Percentiles rank a stretch among this genome's conserved stretches.
phyloP scores from a whole-genome alignment of 129 eudicot species.

The Silybum marianum region DNA sequence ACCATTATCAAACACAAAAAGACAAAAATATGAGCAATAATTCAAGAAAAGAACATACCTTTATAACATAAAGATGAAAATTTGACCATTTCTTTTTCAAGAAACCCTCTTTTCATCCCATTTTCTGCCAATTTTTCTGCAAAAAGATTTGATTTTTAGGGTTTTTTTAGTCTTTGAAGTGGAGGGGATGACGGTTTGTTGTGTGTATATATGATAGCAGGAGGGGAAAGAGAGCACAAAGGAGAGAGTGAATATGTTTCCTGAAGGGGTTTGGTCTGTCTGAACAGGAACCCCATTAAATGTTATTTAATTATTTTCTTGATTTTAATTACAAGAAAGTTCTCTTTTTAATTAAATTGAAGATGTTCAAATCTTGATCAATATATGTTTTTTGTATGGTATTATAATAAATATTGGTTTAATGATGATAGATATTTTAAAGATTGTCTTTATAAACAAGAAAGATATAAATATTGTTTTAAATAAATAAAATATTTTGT shows the following conservation, averaged over 20 bases:
- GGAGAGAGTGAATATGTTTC: slow-evolving; percentile 29
- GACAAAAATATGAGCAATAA: not conserved
- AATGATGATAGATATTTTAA: slow-evolving; percentile 5
- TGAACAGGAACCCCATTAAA: slow-evolving; percentile 7
- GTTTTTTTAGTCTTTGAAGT: not conserved
- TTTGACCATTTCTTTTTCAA: slow-evolving; percentile 9
- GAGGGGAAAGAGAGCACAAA: slow-evolving; percentile 21
- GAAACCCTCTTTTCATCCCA: slow-evolving; percentile 20
- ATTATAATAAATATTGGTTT: slow-evolving; percentile 3
- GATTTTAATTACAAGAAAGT: slow-evolving; percentile 4
- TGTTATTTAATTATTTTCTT: slow-evolving; percentile 15
- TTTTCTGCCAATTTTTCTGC: slow-evolving; percentile 15
- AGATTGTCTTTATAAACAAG: not conserved
- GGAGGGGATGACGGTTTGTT: slow-evolving; percentile 7
- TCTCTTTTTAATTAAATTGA: not conserved
- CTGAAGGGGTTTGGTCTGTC: slow-evolving; percentile 20
- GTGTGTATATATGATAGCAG: slow-evolving; percentile 19
- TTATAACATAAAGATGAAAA: slow-evolving; percentile 12
- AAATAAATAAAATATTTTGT: no score
- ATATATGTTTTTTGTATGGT: not conserved
- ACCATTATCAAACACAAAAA: slow-evolving; percentile 15
- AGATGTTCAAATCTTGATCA: not conserved
- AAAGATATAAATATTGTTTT: not conserved
- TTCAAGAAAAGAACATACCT: slow-evolving; percentile 37
- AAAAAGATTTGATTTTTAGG: slow-evolving; percentile 9